Percentiles rank a stretch among this genome's conserved stretches.
Conservation (phyloP, 2,329 filamentous ascomycete species). For the Gnomoniopsis sp. region DNA sequence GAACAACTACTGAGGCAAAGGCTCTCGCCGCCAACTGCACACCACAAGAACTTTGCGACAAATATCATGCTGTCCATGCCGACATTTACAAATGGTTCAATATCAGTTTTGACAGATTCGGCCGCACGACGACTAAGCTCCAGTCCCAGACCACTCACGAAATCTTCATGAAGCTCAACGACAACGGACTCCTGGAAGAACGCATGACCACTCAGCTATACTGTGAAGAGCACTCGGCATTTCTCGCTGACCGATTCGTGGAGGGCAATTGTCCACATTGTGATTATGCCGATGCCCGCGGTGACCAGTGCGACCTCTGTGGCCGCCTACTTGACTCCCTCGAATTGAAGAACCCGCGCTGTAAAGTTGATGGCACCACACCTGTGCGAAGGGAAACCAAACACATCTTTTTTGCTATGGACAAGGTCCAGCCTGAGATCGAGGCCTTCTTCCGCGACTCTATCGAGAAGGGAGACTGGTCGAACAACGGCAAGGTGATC, state of each 20-base stretch:
- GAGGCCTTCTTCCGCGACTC: conserved; percentile 61
- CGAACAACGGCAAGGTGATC: conserved; percentile 56
- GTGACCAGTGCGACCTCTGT: conserved; percentile 60
- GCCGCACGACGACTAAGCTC: conserved; percentile 66
- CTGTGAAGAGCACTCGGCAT: conserved; percentile 58
- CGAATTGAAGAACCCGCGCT: conserved; percentile 63
- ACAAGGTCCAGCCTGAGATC: conserved; percentile 64
- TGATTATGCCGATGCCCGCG: conserved; percentile 49
- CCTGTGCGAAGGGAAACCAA: conserved; percentile 65
- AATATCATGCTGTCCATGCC: conserved; percentile 69
- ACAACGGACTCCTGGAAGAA: conserved; percentile 68
- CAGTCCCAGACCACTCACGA: conserved; percentile 73
- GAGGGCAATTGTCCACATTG: conserved; percentile 62
- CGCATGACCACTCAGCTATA: conserved; percentile 67
- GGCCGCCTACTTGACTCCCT: conserved; percentile 52
- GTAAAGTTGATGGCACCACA: conserved; percentile 68
- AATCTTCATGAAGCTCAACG: conserved; percentile 65
- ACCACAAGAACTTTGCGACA: conserved; percentile 67
- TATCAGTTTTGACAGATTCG: conserved; percentile 73
- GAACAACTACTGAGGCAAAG: conserved; percentile 74
- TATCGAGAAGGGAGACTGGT: conserved; percentile 59
- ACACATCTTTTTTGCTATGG: conserved; percentile 66
- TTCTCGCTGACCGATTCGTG: conserved; percentile 64
- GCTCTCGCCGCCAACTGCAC: conserved; percentile 69
- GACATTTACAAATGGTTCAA: conserved; percentile 77